Evolutionary conservation across 2,329 filamentous ascomycete genomes (phyloP), one percentile per base, ranked within the genome.

Genomic region (Xylaria sp.): DNA sequence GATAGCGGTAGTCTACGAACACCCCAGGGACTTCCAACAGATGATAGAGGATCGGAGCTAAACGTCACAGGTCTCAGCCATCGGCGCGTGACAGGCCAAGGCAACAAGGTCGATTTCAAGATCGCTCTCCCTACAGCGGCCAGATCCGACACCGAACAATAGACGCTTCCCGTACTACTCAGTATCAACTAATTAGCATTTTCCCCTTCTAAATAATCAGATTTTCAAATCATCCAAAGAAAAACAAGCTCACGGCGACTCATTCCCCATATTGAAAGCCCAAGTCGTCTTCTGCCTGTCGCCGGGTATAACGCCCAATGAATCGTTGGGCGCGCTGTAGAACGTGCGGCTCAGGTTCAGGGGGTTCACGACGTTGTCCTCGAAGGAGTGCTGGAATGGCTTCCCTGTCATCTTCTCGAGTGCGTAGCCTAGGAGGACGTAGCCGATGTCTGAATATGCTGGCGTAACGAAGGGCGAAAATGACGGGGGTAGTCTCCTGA

Each of bases 381-480:
- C 66, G 32, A 82, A 69, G 5, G 78, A 71, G 1, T 72, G 42
- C 47, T 74, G 70, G 69, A 81, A 81, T 2, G 74, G 32, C 55
- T 76, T 77, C 2, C 78, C 77, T 0, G 79, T 78, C 55, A 80
- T 78, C 12, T 73, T 71, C 68, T 82, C 80, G 0, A 82, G 70
- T 0, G 80, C 78, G 57, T 79, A 79, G 10, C 75, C 74, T 0
- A 83, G 74, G n/a, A 83, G 74, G 3, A 78, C 76, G 64, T 78
- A 83, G 2, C 77, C 80, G 18, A 80, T 73, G 50, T 82, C 81
- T 0, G 81, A 82, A 40, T 82, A 83, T 0, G 75, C 72, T 1
- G 81, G 80, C 0, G 80, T 82, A 2, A 74, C 75, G 18, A 76
- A 80, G 0, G 80, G 75, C 0, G 76, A 69, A 40, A 77, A 79